A percentile compares a stretch with the other conserved stretches of the same genome.
phyloP scores from a whole-genome alignment of 208 protist genomes.

The Herpetomonas samuelpessoai region DNA sequence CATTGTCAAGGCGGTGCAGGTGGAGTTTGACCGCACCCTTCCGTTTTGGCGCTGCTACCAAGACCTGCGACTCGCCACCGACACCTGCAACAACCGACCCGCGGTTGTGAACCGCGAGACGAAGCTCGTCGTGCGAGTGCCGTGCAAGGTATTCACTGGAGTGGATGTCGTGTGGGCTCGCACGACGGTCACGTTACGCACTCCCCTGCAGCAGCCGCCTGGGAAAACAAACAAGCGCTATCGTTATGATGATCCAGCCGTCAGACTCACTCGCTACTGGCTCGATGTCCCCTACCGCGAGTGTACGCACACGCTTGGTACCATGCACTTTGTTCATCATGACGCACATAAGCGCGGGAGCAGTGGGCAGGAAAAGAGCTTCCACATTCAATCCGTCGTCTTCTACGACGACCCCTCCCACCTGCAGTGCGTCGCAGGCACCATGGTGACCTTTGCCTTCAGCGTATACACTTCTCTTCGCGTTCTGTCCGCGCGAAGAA shows the following conservation, averaged over 20 bases:
- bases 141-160: slow-evolving; percentile 46
- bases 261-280: slow-evolving; percentile 14
- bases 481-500: background rate
- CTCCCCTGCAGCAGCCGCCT: background rate
- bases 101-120: slow-evolving; percentile 30
- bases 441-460: slow-evolving; percentile 73
- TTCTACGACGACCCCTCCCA: slow-evolving; percentile 37
- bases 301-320: slow-evolving; percentile 30
- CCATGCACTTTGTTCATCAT: slow-evolving; percentile 76
- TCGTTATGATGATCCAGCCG: background rate
- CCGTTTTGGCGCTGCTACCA: slow-evolving; percentile 69
- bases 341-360: slow-evolving; percentile 32
- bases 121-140: slow-evolving; percentile 27
- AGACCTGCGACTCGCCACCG: slow-evolving; percentile 24
- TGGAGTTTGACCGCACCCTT: slow-evolving; percentile 57
- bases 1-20: slow-evolving; percentile 32
- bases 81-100: slow-evolving; percentile 15
- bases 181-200: slow-evolving; percentile 30
- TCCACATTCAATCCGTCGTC: slow-evolving; percentile 73
- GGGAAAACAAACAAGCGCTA: background rate
- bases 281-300: slow-evolving; percentile 14
- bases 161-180: slow-evolving; percentile 70
- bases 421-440: slow-evolving; percentile 70
- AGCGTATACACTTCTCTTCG: slow-evolving; percentile 29
- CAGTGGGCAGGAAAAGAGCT: slow-evolving; percentile 34